Base-by-base conservation (phyloP, 805 yeast species). In the Maudiozyma serrabonitensis region DNA sequence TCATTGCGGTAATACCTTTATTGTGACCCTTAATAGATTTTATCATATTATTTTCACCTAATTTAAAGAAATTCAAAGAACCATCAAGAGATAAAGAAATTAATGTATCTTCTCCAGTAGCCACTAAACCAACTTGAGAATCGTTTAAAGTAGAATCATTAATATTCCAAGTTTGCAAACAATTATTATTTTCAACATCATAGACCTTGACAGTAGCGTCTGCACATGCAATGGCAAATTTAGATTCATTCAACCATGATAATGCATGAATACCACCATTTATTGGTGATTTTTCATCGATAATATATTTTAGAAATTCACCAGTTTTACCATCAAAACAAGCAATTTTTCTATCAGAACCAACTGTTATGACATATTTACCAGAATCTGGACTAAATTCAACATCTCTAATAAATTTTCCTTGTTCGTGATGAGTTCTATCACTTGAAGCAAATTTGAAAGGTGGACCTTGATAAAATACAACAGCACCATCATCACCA, bases 401-500 rank as follows among this genome's bases (percentile, higher is more conserved):
- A 8, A 88, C 93, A 59, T 82, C 96, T 56, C 88, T 76, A 26
- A 87, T 80, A 53, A 87, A 84, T 61, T 86, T 88, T 7, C 69
- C 69, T 47, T 58, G 63, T 16, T 79, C 70, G 66, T 91, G 97
- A 56, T 81, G 72, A 5, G 81, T 84, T 57, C 95, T 75, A 45
- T 81, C 78, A 59, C 90, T 80, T 42, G 78, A 75, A 41, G 78
- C 74, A 62, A 91, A 93, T 64, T 87, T 87, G 75, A 90, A 93
- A 0, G 99, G 99, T 3, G 97, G 96, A 1, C 98, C 98, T 48
- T 81, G 81, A 62, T 78, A 81, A 62, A 89, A 89, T 1, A 90
- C 95, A 55, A 90, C 67, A 1, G 87, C 83, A 47, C 82, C 80
- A 64, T 93, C 98, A 62, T 90, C 96, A 39, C 95, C 79, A 8